Percentiles rank a stretch among this genome's conserved stretches.
Evolutionary conservation across 768 basidiomycete genomes (phyloP).

Genomic region (Phlegmacium glaucopus): DNA sequence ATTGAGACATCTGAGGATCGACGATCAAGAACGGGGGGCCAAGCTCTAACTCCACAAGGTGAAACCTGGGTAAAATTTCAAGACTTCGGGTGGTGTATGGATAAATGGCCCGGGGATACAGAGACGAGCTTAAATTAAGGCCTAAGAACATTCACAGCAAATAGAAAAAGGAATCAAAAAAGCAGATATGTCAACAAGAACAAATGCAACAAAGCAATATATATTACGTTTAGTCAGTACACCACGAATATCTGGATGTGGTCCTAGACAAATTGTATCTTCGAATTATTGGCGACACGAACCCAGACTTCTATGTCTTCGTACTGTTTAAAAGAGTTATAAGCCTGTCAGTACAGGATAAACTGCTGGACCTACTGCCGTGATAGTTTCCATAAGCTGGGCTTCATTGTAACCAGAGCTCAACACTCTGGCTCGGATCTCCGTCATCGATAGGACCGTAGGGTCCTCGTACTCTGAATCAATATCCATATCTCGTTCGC

Average conservation of each 20-base stretch:
- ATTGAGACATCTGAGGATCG: too few relatives aligned
- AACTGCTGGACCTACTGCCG: slow-evolving; percentile 52
- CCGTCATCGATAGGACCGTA: slow-evolving; percentile 76
- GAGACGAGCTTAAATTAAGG: too few relatives aligned
- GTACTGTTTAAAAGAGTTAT: slow-evolving; percentile 53
- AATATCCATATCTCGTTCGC: slow-evolving; percentile 67
- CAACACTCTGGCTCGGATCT: slow-evolving; percentile 82
- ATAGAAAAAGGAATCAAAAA: background rate
- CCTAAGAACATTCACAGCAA: too few relatives aligned
- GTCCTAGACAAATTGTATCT: slow-evolving; percentile 62
- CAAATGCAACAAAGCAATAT: slow-evolving; percentile 6
- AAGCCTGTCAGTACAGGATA: slow-evolving; percentile 2
- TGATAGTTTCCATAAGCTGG: slow-evolving; percentile 83
- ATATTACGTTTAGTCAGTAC: background rate
- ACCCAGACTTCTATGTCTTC: slow-evolving; percentile 80
- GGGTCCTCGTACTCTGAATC: slow-evolving; percentile 72
- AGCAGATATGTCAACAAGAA: background rate
- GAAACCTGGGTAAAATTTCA: too few relatives aligned
- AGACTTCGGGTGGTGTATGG: too few relatives aligned
- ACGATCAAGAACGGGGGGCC: too few relatives aligned
- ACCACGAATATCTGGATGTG: slow-evolving; percentile 5
- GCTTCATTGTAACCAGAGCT: slow-evolving; percentile 89
- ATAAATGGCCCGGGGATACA: too few relatives aligned
- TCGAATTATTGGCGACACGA: slow-evolving; percentile 80
- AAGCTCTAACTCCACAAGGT: background rate